Base-by-base conservation (phyloP, 495 filamentous ascomycete species). In the Antarctomyces pellizariae region DNA sequence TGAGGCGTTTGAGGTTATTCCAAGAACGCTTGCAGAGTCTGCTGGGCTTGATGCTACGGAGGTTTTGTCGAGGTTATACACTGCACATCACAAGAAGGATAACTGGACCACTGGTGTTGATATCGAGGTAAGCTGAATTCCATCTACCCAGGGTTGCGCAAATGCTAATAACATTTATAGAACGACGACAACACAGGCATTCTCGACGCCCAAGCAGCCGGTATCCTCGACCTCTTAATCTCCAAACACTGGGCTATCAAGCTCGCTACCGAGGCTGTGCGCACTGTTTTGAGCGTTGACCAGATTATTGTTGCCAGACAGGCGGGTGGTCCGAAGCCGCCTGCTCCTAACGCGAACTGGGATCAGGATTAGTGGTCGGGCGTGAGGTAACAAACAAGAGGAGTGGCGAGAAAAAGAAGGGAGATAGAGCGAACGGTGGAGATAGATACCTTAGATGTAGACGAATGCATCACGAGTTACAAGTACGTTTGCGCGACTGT, bases 351-450 rank as follows among this genome's bases (percentile, higher is more conserved):
- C 57, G 65, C 80, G 34, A 86, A 91, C 61, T 99, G 89, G 89
- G 89, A 99, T 53, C 80, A 95, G 53, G 84, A 93, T 54, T 90
- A 70, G n/a, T n/a, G n/a, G n/a, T n/a, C n/a, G n/a, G n/a, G n/a
- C n/a, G n/a, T n/a, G n/a, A n/a, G n/a, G n/a, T n/a, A n/a, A 46
- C n/a, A n/a, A n/a, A n/a, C n/a, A n/a, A n/a, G n/a, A n/a, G n/a
- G n/a, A n/a, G n/a, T n/a, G n/a, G n/a, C n/a, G n/a, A n/a, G n/a
- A n/a, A n/a, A n/a, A n/a, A n/a, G n/a, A n/a, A n/a, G n/a, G n/a
- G n/a, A n/a, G n/a, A n/a, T n/a, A n/a, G n/a, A n/a, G n/a, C n/a
- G n/a, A n/a, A n/a, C n/a, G n/a, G n/a, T n/a, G n/a, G n/a, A n/a
- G n/a, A n/a, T n/a, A n/a, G n/a, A n/a, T n/a, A n/a, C n/a, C n/a